Base-by-base conservation (phyloP, 1,284 basidiomycete genomes). In the Calocybe gambosa region DNA sequence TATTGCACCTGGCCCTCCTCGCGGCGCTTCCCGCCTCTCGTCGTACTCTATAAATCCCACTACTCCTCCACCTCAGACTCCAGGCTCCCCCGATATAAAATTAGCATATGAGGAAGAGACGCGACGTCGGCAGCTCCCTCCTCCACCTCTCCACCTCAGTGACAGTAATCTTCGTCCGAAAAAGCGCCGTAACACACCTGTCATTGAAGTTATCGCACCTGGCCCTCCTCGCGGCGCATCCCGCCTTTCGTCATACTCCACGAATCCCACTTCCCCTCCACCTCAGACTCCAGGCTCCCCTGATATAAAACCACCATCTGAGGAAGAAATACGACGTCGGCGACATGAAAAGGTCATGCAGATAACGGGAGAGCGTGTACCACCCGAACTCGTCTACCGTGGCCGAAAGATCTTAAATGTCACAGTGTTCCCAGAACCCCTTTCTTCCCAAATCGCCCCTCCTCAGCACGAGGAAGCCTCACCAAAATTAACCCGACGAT, bases 311-410 rank as follows among this genome's bases (percentile, higher is more conserved):
- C 29, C 37, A n/a, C 49, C 45, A 9, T 45, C 54, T 0, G 49
- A 52, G 18, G 52, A 56, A 26, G 49, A 52, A 12, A 41, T 42
- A 10, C 20, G 44, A n/a, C 33, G 45, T 21, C 39, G 55, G 10
- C 43, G 47, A 12, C 46, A 52, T 15, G 39, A 50, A 2, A 56
- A 56, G 20, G 49, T 56, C 2, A 53, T 52, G 49, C 47, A 47
- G 8, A 56, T 44, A n/a, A 16, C 54, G 2, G 55, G 55, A 6
- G 55, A 56, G 39, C 41, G 33, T 1, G 44, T 56, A 6, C 55
- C 55, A 7, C 31, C 43, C 2, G 55, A 56, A 15, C 51, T 56
- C 18, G 45, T 54, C 21, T 47, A 40, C 28, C 46, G 35, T 4
- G 49, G 33, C 3, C 34, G 38, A 7, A 50, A 50, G 26, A 50